Evolutionary conservation across 2,329 filamentous ascomycete genomes (phyloP), one percentile per base, ranked within the genome.

Genomic region (Samsoniella hepiali): DNA sequence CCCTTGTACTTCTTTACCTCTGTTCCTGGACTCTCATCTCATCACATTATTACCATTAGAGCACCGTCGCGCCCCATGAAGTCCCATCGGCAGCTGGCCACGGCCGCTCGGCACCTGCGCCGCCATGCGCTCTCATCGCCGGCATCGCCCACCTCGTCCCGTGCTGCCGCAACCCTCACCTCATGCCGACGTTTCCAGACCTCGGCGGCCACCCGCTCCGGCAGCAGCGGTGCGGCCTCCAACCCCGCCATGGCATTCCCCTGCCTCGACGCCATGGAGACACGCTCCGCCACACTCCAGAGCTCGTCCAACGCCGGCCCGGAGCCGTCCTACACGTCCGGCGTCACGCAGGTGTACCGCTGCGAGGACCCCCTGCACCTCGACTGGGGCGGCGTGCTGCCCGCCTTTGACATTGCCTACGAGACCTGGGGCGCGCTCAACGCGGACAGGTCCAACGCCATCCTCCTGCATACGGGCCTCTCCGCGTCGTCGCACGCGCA

Each of bases 401-500:
- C 89, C 17, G 88, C 93, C 69, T 98, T 96, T 72, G 86, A 93
- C 69, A 86, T 98, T 65, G 94, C 94, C 34, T 97, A 97, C 75
- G 94, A 98, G 76, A 89, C 91, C 0, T 98, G 94, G 94, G 94
- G 94, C 3, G 79, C 79, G 40, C 79, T 96, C 73, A 96, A 97
- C 72, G 78, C 82, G 22, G 88, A 93, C 76, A 90, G 85, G 75
- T 91, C 87, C 72, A 99, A 99, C 75, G 93, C 88, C 4, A 95
- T 99, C 66, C 83, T 99, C 9, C 79, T 99, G 2, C 93, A 98
- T 74, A 99, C 95, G 0, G 95, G 95, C 9, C 83, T 99, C 5
- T 97, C 93, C 0, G 95, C 95, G n/a, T 97, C 93, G 7, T 98
- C 93, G 63, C 95, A 99, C 77, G 95, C 95, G 2, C 93, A 93